phyloP scores from a whole-genome alignment of 306 rosid species.

The Geum urbanum region DNA sequence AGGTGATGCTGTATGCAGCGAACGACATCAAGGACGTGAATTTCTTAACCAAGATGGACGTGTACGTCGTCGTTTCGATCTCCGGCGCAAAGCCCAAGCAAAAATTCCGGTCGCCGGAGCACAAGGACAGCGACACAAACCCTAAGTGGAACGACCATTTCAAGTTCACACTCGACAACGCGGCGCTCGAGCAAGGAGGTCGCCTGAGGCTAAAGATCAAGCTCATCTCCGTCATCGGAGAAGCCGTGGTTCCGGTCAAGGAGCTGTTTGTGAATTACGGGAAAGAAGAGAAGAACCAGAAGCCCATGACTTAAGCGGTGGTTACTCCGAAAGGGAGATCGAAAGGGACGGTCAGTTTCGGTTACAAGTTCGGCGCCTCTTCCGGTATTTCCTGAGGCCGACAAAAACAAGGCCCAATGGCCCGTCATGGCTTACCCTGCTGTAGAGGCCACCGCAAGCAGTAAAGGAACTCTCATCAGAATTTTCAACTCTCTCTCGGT shows the following conservation, averaged over 20 bases:
- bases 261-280: conserved; percentile 22
- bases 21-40: conserved; percentile 40
- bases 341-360: conserved; percentile 36
- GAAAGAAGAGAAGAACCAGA: conserved; percentile 19
- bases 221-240: conserved; percentile 41
- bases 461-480: no score
- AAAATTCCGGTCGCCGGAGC: conserved; percentile 32
- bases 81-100: conserved; percentile 31
- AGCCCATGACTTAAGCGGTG: conserved; percentile 27
- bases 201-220: conserved; percentile 38
- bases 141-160: conserved; percentile 42
- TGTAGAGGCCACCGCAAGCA: neutral
- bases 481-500: no score
- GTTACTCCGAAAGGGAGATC: conserved; percentile 28
- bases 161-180: conserved; percentile 30
- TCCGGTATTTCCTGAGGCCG: conserved; percentile 1
- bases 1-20: conserved; percentile 31
- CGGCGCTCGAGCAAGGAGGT: conserved; percentile 25
- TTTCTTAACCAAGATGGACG: conserved; percentile 45
- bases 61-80: conserved; percentile 45
- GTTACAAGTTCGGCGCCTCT: conserved; percentile 36
- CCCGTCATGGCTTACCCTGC: conserved; percentile 39
- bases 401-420: conserved; percentile 8
- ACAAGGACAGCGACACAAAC: conserved; percentile 35
- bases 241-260: conserved; percentile 31